Conservation (phyloP, 2,329 filamentous ascomycete genomes). For the Pyricularia grisea region DNA sequence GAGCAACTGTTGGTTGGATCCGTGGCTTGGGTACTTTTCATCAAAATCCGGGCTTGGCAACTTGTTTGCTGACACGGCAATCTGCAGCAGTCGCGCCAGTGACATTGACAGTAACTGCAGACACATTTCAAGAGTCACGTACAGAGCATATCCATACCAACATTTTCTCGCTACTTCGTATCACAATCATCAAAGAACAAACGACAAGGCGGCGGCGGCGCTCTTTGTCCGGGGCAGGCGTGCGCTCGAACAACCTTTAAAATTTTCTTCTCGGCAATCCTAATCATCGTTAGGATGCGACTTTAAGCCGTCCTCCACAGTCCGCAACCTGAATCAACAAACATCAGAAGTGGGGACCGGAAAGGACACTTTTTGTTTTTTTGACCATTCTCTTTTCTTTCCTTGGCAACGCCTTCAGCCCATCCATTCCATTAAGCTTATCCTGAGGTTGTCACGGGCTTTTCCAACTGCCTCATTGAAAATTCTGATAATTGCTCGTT, state of each 20-base stretch:
- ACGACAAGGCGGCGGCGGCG: background rate
- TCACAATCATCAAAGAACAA: background rate
- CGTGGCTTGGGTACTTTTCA: background rate
- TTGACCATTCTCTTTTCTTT: background rate
- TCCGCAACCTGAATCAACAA: too few species aligned
- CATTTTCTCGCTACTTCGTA: background rate
- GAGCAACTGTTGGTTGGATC: background rate
- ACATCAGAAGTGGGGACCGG: background rate
- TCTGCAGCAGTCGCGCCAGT: background rate
- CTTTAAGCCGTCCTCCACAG: too few species aligned
- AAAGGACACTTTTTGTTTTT: background rate
- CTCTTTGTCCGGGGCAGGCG: background rate
- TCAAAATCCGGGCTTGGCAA: background rate
- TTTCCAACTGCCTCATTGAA: too few species aligned
- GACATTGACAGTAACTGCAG: background rate
- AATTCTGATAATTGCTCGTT: background rate
- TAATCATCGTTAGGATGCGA: background rate
- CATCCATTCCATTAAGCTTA: background rate
- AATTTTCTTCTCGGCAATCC: background rate
- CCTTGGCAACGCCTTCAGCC: background rate
- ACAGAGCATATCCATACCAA: background rate
- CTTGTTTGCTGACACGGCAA: background rate
- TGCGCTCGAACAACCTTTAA: background rate
- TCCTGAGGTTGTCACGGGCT: background rate
- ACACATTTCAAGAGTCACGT: background rate